These are phyloP conservation scores for Cryphonectria naterciae DNA, from an alignment of 2,329 filamentous ascomycete genomes.

Conservation along the genomic window DNA sequence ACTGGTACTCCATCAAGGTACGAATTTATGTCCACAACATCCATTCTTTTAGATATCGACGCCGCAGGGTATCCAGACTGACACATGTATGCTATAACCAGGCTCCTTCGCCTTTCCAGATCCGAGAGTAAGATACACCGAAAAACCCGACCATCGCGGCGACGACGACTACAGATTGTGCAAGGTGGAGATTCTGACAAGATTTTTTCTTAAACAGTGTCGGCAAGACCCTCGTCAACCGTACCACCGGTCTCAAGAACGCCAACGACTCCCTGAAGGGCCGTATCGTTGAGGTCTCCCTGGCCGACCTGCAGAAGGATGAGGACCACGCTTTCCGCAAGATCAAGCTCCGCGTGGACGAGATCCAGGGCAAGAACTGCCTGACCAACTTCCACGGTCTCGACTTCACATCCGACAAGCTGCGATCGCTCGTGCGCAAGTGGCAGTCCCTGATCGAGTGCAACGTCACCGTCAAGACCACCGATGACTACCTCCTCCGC, in stretches of 20 bases:
- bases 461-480: slow-evolving; percentile 99
- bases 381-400: slow-evolving; percentile 99
- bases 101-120: slow-evolving; percentile 94
- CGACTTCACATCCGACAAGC: slow-evolving; percentile 99
- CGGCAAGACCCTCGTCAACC: slow-evolving; percentile 99
- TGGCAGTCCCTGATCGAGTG: slow-evolving; percentile 99
- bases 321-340: slow-evolving; percentile 99
- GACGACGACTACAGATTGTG: slow-evolving; percentile 4
- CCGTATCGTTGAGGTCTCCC: slow-evolving; percentile 97
- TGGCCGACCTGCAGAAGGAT: slow-evolving; percentile 99
- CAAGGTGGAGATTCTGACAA: slow-evolving; percentile 22
- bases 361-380: slow-evolving; percentile 99
- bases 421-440: slow-evolving; percentile 98
- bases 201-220: slow-evolving; percentile 66
- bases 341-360: slow-evolving; percentile 97
- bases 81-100: slow-evolving; percentile 41
- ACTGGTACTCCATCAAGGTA: slow-evolving; percentile 98
- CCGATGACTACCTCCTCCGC: slow-evolving; percentile 98
- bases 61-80: slow-evolving; percentile 29
- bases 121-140: slow-evolving; percentile 80
- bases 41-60: neutral
- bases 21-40: slow-evolving; percentile 32
- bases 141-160: slow-evolving; percentile 22
- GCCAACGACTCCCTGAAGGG: slow-evolving; percentile 99
- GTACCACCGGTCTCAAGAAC: slow-evolving; percentile 99